Evolutionary conservation across 805 yeast genomes (phyloP).

Genomic region (Yarrowia sp.): DNA sequence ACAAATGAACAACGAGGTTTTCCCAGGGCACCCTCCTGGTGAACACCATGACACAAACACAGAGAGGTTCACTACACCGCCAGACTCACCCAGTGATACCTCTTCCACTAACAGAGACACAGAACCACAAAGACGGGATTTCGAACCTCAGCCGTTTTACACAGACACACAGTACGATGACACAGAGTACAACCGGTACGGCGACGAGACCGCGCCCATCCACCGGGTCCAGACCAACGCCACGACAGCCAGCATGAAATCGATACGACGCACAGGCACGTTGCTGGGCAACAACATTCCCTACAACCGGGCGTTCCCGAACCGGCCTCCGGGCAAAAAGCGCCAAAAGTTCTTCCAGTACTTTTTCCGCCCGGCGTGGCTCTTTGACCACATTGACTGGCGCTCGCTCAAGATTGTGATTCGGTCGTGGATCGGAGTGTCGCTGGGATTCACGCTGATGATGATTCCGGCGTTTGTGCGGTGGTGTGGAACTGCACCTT

Average conservation of each 20-base stretch:
- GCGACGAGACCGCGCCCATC: background rate
- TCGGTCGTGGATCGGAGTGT: slow-evolving; percentile 18
- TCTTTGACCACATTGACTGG: background rate
- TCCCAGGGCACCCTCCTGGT: background rate
- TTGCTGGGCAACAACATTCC: slow-evolving; percentile 12
- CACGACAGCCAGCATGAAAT: background rate
- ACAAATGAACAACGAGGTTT: background rate
- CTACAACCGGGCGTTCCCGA: slow-evolving; percentile 6
- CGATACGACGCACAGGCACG: background rate
- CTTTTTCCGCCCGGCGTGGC: slow-evolving; percentile 11
- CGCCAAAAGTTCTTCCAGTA: background rate
- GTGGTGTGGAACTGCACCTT: slow-evolving; percentile 4
- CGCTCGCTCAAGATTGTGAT: background rate
- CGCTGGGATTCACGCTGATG: slow-evolving; percentile 3
- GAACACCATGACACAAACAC: background rate
- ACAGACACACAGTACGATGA: background rate
- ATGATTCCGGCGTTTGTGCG: slow-evolving; percentile 1
- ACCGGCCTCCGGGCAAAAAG: background rate
- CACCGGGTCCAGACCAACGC: background rate
- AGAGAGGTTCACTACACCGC: background rate
- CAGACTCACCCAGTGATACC: background rate
- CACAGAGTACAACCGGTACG: background rate
- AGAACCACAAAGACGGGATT: background rate
- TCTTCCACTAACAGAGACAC: background rate
- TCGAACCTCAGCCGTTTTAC: background rate